phyloP scores from a whole-genome alignment of 2,329 filamentous ascomycete genomes.

The Verticillium klebahnii region DNA sequence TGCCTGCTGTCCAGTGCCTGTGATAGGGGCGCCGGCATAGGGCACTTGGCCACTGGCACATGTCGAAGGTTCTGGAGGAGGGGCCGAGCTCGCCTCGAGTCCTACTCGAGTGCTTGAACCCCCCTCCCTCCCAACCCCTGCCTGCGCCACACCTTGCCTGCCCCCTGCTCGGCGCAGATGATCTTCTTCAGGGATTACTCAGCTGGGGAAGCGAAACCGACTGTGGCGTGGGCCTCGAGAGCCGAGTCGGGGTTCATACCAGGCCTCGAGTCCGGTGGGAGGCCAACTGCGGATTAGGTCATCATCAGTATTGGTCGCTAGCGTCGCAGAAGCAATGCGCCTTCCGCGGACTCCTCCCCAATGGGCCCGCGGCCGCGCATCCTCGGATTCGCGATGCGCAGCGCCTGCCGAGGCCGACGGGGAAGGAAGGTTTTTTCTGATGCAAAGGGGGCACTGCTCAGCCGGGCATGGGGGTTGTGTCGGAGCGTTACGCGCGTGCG shows the following conservation, averaged over 20 bases:
- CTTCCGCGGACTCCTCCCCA: neutral
- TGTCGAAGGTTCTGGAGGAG: neutral
- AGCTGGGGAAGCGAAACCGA: neutral
- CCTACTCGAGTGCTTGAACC: neutral
- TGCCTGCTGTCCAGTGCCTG: neutral
- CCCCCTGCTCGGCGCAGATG: neutral
- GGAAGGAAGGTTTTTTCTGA: neutral
- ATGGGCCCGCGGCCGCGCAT: neutral
- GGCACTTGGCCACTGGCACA: neutral
- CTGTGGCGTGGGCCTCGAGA: neutral
- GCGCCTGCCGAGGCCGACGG: neutral
- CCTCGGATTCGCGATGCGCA: neutral
- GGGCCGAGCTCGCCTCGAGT: neutral
- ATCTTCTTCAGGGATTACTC: slow-evolving; percentile 3
- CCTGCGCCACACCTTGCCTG: neutral
- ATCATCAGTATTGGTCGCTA: neutral
- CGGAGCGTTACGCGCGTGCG: neutral
- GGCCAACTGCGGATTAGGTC: neutral
- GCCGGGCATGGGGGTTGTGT: neutral
- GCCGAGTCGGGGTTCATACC: neutral
- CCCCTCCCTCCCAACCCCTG: neutral
- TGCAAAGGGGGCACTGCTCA: neutral
- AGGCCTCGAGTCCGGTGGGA: neutral
- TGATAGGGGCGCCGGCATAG: neutral
- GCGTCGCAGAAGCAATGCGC: neutral